Evolutionary conservation across 306 rosid species (phyloP).

Genomic region (Lathyrus aphaca): DNA sequence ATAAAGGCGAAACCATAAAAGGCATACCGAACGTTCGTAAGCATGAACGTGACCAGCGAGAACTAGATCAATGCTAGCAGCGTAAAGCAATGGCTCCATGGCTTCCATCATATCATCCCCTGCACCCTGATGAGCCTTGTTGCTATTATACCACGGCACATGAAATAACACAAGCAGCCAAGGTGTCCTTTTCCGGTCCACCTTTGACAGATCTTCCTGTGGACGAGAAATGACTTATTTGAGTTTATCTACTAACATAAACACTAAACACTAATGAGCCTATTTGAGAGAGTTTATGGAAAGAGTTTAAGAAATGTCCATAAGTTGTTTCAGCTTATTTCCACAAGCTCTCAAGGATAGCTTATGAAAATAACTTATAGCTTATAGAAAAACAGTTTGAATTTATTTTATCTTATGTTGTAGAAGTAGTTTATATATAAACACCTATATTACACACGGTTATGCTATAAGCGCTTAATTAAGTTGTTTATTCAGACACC

Average conservation of each 20-base stretch:
- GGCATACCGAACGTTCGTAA: slow-evolving; percentile 85
- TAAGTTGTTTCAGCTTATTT: background rate
- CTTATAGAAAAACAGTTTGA: background rate
- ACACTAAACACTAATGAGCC: background rate
- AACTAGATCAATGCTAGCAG: slow-evolving; percentile 77
- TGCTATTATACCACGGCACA: slow-evolving; percentile 97
- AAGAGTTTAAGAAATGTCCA: background rate
- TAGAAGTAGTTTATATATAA: background rate
- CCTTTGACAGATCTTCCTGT: slow-evolving; percentile 78
- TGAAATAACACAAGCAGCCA: slow-evolving; percentile 85
- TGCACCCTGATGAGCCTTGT: slow-evolving; percentile 87
- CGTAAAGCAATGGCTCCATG: slow-evolving; percentile 82
- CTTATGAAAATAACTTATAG: background rate
- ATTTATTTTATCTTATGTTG: background rate
- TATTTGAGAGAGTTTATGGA: background rate
- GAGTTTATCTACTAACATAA: background rate
- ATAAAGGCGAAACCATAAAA: slow-evolving; percentile 1
- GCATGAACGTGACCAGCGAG: slow-evolving; percentile 96
- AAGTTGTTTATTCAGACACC: background rate
- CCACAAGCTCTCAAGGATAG: background rate
- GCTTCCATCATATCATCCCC: slow-evolving; percentile 79
- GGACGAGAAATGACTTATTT: slow-evolving; percentile 22
- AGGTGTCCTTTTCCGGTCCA: slow-evolving; percentile 80
- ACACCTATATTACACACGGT: background rate
- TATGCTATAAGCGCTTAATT: background rate